phyloP scores from a whole-genome alignment of 2,329 filamentous ascomycete species.

The Penicillium corylophilum region DNA sequence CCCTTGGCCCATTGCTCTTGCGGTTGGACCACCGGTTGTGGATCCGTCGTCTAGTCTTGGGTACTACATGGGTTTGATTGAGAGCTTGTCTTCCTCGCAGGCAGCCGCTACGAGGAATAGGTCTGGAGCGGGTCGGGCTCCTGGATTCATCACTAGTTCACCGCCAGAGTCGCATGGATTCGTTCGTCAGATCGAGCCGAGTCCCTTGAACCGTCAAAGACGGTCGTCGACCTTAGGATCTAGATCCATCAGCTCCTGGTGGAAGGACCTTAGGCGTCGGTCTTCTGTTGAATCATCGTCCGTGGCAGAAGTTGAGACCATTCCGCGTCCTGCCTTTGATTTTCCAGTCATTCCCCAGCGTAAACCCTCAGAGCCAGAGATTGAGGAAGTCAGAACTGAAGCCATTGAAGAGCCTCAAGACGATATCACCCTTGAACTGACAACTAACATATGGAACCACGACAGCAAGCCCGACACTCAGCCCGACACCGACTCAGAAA shows the following conservation, averaged over 20 bases:
- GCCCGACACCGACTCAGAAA: background rate
- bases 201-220: background rate
- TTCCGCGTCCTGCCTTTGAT: background rate
- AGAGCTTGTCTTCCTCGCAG: background rate
- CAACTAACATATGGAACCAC: background rate
- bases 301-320: background rate
- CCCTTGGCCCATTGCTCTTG: conserved; percentile 3
- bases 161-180: background rate
- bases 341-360: background rate
- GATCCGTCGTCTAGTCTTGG: conserved; percentile 3
- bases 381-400: background rate
- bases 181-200: background rate
- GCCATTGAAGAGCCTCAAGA: background rate
- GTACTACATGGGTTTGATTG: conserved; percentile 2
- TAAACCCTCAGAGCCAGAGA: background rate
- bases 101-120: background rate
- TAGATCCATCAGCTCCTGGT: background rate
- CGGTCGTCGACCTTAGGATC: conserved; percentile 1
- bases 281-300: background rate
- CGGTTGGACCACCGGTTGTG: background rate
- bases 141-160: background rate
- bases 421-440: background rate
- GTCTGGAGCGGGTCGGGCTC: background rate
- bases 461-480: background rate
- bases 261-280: background rate